Percentiles rank a stretch among this genome's conserved stretches.
These are phyloP conservation scores for Thalia dealbata DNA, from an alignment of 176 grass and related monocot species.

Conservation along the genomic window DNA sequence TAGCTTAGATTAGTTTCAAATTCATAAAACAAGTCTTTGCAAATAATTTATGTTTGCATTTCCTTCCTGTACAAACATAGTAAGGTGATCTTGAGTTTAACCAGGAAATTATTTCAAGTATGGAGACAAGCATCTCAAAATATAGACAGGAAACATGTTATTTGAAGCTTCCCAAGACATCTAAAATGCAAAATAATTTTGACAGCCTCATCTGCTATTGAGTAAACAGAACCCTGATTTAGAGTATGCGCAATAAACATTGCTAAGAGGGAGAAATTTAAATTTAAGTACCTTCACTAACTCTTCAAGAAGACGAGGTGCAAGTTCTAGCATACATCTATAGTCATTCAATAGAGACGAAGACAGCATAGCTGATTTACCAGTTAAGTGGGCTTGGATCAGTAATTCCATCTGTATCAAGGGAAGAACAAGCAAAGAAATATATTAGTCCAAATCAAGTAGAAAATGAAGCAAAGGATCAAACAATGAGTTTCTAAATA, in stretches of 20 bases:
- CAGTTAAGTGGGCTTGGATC: conserved; percentile 89
- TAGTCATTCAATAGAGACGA: conserved; percentile 73
- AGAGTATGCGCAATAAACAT: not conserved
- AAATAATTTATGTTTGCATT: no score
- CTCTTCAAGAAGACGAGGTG: conserved; percentile 93
- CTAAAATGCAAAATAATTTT: not conserved
- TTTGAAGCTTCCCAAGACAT: no score
- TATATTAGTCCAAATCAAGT: conserved; percentile 9
- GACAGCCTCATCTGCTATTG: not conserved
- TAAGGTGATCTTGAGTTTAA: no score
- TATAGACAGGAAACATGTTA: no score
- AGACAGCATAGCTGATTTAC: conserved; percentile 48
- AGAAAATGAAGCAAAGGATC: not conserved
- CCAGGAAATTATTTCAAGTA: no score
- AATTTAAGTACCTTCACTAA: conserved; percentile 49
- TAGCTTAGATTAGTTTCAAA: no score
- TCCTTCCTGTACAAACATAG: no score
- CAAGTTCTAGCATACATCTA: conserved; percentile 93
- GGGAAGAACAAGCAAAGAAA: conserved; percentile 10
- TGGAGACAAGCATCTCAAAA: no score
- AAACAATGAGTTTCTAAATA: not conserved
- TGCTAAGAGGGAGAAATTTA: not conserved
- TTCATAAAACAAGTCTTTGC: no score
- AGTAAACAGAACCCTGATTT: not conserved
- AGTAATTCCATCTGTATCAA: conserved; percentile 75